A percentile compares a stretch with the other conserved stretches of the same genome.
Conservation (phyloP, 176 grass and related monocot genomes). For the Bolboschoenus planiculmis region DNA sequence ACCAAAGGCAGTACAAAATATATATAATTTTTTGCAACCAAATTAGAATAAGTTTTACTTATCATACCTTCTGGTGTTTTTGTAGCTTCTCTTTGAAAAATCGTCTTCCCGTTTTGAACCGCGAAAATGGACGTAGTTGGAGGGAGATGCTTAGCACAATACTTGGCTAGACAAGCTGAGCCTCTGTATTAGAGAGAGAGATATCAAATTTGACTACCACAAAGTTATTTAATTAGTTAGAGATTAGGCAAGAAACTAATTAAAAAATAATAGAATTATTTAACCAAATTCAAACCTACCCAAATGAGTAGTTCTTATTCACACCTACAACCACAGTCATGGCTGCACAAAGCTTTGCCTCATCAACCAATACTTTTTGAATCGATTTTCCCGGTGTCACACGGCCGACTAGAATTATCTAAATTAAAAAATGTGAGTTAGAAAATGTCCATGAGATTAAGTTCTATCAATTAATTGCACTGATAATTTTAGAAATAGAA, state of each 20-base stretch:
- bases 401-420: slow-evolving; percentile 78
- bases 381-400: slow-evolving; percentile 78
- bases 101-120: slow-evolving; percentile 64
- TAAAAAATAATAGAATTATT: slow-evolving; percentile 30
- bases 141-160: slow-evolving; percentile 87
- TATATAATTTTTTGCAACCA: not conserved
- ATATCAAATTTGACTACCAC: not conserved
- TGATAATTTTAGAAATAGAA: not conserved
- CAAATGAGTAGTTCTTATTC: slow-evolving; percentile 68
- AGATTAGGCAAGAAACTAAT: slow-evolving; percentile 15
- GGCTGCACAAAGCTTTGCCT: slow-evolving; percentile 81
- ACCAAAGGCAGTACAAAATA: not conserved
- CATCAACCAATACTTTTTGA: slow-evolving; percentile 68
- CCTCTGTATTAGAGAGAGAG: slow-evolving; percentile 36
- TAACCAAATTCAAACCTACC: slow-evolving; percentile 41
- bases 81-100: slow-evolving; percentile 56
- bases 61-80: slow-evolving; percentile 47
- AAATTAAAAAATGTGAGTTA: slow-evolving; percentile 6
- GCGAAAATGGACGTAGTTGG: slow-evolving; percentile 58
- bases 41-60: slow-evolving; percentile 16
- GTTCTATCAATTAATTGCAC: not conserved
- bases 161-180: slow-evolving; percentile 65
- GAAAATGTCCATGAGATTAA: not conserved
- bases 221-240: not conserved
- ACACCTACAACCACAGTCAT: slow-evolving; percentile 64